Evolutionary conservation across 306 rosid genomes (phyloP), one percentile per base, ranked within the genome.

Genomic region (Fagus sylvatica): DNA sequence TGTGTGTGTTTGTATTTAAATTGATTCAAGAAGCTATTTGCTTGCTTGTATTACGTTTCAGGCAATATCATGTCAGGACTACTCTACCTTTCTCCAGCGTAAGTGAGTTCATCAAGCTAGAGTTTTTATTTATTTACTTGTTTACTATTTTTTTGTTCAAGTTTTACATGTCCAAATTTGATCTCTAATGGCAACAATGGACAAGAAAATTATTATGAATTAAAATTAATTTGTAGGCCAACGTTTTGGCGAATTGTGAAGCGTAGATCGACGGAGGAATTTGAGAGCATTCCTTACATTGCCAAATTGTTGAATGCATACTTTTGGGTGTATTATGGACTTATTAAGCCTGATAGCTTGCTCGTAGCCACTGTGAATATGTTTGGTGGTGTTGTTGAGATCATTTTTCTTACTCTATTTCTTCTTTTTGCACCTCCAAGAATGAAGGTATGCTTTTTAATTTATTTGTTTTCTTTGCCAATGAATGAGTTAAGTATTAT

Each of bases 241-340:
- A 86, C 89, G 49, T 86, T 86, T 74, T 73, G 83, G 72, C n/a
- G 83, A 79, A 78, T 86, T n/a, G 3, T 80, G 37, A 86, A 55
- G 76, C 64, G 41, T 5, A 34, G 85, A 32, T 76, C 87, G 13
- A 86, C 89, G 1, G 89, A 80, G 66, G 85, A 86, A 39, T 86
- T 86, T 49, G 81, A 59, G 64, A 83, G 87, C 73, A 66, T 86
- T 64, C 89, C 89, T 13, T 86, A 86, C 42, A 81, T 86, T 9
- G 77, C 83, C 79, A 83, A 84, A n/a, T 73, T 84, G 54, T 69
- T 86, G 77, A 86, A 10, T 73, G 84, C 79, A 13, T 70, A 55
- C 57, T 77, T 86, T 22, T 86, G 89, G 89, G 68, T 84, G 68
- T 86, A 83, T 43, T 86, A 86, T 6, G 71, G 71, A 39, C 15